Evolutionary conservation across 2,329 filamentous ascomycete genomes (phyloP).

Genomic region (Pseudogymnoascus sp.): DNA sequence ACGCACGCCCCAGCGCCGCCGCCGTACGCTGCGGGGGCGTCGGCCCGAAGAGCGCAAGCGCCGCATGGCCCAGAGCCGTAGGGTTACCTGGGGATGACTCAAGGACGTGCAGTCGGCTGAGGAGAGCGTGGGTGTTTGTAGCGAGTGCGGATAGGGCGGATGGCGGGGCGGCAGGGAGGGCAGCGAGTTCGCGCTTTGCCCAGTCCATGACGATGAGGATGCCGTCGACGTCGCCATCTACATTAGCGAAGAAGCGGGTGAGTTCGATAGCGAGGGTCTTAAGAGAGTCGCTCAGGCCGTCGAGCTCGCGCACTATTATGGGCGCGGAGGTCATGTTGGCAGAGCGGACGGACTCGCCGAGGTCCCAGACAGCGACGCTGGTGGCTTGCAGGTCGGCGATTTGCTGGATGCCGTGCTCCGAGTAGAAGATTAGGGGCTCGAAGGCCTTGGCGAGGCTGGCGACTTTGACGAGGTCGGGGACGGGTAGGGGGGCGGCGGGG

Average conservation of each 20-base stretch:
- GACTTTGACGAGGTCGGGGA: slow-evolving; percentile 83
- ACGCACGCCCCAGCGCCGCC: slow-evolving; percentile 74
- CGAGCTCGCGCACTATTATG: slow-evolving; percentile 76
- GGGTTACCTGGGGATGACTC: slow-evolving; percentile 49
- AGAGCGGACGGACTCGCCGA: slow-evolving; percentile 79
- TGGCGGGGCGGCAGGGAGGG: slow-evolving; percentile 53
- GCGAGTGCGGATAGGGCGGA: slow-evolving; percentile 63
- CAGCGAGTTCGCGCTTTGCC: slow-evolving; percentile 76
- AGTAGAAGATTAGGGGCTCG: slow-evolving; percentile 91
- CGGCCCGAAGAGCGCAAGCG: slow-evolving; percentile 69
- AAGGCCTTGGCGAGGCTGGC: slow-evolving; percentile 84
- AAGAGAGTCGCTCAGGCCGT: slow-evolving; percentile 76
- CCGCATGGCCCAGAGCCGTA: slow-evolving; percentile 59
- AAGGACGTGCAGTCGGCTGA: slow-evolving; percentile 56
- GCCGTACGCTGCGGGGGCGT: slow-evolving; percentile 75
- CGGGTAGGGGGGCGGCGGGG: slow-evolving; percentile 57
- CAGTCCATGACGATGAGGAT: slow-evolving; percentile 96
- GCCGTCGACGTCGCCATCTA: slow-evolving; percentile 86
- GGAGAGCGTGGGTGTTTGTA: slow-evolving; percentile 73
- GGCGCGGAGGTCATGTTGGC: slow-evolving; percentile 88
- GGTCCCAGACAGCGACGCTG: slow-evolving; percentile 87
- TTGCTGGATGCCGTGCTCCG: slow-evolving; percentile 78
- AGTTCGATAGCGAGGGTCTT: slow-evolving; percentile 79
- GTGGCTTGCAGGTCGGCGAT: slow-evolving; percentile 85
- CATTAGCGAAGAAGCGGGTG: slow-evolving; percentile 85